Conservation (phyloP, 768 basidiomycete genomes). For the Goffeauzyma gilvescens region DNA sequence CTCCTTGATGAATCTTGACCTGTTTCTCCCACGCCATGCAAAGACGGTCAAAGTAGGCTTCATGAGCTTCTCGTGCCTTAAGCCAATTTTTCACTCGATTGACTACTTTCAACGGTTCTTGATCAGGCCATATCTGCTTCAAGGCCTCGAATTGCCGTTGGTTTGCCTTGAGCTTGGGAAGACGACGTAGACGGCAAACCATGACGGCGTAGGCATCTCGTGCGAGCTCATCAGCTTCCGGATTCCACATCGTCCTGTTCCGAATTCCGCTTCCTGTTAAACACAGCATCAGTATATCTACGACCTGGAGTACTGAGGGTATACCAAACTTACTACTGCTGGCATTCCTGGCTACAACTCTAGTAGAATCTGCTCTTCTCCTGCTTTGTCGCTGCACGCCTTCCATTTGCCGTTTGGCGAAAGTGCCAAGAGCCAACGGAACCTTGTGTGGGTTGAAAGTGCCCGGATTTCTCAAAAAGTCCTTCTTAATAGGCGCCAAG, state of each 20-base stretch:
- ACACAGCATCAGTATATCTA: too few species aligned
- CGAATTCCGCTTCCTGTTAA: too few species aligned
- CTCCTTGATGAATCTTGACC: slow-evolving; percentile 41
- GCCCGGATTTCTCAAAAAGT: background rate
- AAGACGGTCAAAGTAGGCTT: slow-evolving; percentile 56
- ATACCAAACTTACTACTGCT: too few species aligned
- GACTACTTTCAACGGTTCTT: too few species aligned
- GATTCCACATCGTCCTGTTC: slow-evolving; percentile 66
- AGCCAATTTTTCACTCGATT: too few species aligned
- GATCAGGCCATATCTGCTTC: too few species aligned
- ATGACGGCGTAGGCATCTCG: slow-evolving; percentile 70
- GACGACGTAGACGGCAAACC: background rate
- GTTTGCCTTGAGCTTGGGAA: background rate
- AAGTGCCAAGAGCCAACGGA: background rate
- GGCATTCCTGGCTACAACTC: too few species aligned
- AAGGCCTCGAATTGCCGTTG: too few species aligned
- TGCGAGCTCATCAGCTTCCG: slow-evolving; percentile 71
- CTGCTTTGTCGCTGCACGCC: too few species aligned
- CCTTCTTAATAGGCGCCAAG: background rate
- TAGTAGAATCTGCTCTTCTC: too few species aligned
- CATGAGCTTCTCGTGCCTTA: too few species aligned
- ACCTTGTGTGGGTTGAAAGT: background rate
- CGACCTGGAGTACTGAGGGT: too few species aligned
- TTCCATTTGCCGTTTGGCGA: background rate
- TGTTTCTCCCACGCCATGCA: slow-evolving; percentile 68